phyloP scores from a whole-genome alignment of 2,329 filamentous ascomycete genomes.

The Alternaria rosae region DNA sequence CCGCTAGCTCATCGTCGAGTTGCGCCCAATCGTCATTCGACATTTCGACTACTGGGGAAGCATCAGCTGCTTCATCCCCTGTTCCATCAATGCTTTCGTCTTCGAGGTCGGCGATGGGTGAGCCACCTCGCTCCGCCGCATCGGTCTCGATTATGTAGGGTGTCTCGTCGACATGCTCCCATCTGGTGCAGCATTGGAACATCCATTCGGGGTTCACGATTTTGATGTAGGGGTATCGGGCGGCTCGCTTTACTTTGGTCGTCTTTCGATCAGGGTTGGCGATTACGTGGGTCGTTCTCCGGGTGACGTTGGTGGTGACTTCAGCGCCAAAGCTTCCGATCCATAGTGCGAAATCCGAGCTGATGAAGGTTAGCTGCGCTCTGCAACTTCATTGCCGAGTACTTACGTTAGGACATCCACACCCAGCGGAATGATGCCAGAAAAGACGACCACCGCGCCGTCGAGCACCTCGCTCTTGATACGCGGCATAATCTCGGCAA shows the following conservation, averaged over 20 bases:
- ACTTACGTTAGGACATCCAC: constrained; percentile 71
- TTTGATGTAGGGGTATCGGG: constrained; percentile 79
- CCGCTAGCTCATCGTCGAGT: constrained; percentile 74
- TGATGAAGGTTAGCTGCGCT: constrained; percentile 32
- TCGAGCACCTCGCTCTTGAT: constrained; percentile 81
- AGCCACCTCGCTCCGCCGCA: constrained; percentile 63
- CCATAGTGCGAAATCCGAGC: constrained; percentile 86
- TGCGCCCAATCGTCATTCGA: constrained; percentile 53
- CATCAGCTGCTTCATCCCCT: constrained; percentile 47
- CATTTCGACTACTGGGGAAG: constrained; percentile 33
- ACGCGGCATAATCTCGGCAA: constrained; percentile 81
- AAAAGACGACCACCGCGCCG: constrained; percentile 82
- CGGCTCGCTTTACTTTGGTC: constrained; percentile 88
- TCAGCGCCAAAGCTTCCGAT: constrained; percentile 84
- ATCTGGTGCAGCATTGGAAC: constrained; percentile 81
- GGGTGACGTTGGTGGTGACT: constrained; percentile 65
- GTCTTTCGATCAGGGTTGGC: constrained; percentile 77
- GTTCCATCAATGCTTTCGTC: constrained; percentile 55
- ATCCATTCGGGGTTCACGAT: constrained; percentile 95
- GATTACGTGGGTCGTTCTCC: constrained; percentile 72
- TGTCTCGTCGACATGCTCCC: constrained; percentile 79
- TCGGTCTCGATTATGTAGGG: constrained; percentile 82
- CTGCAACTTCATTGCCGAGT: too few relatives aligned
- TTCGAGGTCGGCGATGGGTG: constrained; percentile 50
- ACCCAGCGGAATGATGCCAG: constrained; percentile 85